Percentiles rank a stretch among this genome's conserved stretches.
Evolutionary conservation across 345 rosid species (phyloP).

Genomic region (Bruguiera parviflora): DNA sequence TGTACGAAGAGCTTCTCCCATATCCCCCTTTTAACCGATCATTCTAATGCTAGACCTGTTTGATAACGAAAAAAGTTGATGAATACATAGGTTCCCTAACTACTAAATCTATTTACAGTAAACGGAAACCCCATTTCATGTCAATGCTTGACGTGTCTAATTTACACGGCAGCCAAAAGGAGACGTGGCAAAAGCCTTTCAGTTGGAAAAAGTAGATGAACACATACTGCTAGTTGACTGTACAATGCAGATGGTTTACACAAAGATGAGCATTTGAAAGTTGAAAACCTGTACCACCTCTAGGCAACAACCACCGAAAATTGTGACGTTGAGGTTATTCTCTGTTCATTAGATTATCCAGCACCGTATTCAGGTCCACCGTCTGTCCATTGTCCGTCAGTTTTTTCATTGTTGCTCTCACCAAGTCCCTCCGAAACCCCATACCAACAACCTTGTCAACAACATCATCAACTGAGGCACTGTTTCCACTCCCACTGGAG

Average conservation of each 20-base stretch:
- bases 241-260: slow-evolving; percentile 1
- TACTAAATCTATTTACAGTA: neutral
- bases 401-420: slow-evolving; percentile 44
- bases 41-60: neutral
- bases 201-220: neutral
- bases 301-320: neutral
- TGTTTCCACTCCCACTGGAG: slow-evolving; percentile 24
- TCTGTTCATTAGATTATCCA: slow-evolving; percentile 49
- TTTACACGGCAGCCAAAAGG: slow-evolving; percentile 3
- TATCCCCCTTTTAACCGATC: neutral
- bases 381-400: slow-evolving; percentile 48
- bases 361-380: slow-evolving; percentile 44
- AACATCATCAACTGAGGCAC: slow-evolving; percentile 35
- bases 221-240: neutral
- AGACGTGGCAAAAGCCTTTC: neutral
- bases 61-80: neutral
- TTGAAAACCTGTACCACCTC: neutral
- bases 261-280: slow-evolving; percentile 6
- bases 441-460: slow-evolving; percentile 52
- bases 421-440: slow-evolving; percentile 65
- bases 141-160: neutral
- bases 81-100: neutral
- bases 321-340: slow-evolving; percentile 13
- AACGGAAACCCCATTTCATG: slow-evolving; percentile 1
- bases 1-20: no score